Conservation (phyloP, 116 monocot genomes). For the Papilionanthe hybrid region DNA sequence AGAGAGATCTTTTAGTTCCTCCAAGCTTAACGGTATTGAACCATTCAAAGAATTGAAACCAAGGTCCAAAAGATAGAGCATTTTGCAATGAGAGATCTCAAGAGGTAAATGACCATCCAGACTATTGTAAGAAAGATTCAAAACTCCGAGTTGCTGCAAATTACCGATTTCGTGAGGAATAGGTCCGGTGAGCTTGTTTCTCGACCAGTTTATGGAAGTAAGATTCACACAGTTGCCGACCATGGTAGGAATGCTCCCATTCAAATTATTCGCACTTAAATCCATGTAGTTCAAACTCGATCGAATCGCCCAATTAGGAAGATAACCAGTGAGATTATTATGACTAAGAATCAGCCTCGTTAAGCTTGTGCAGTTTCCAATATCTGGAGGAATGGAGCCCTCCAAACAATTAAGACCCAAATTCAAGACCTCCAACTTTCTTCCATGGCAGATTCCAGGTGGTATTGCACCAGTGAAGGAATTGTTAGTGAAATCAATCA, state of each 20-base stretch:
- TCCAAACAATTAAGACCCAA: conserved; percentile 56
- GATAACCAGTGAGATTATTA: conserved; percentile 47
- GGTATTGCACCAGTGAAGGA: conserved; percentile 68
- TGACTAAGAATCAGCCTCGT: conserved; percentile 53
- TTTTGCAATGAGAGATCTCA: conserved; percentile 54
- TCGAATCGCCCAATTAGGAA: conserved; percentile 45
- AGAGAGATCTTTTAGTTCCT: conserved; percentile 41
- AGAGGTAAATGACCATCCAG: conserved; percentile 49
- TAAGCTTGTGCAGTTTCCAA: conserved; percentile 63
- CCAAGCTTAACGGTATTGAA: conserved; percentile 41
- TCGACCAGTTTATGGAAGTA: conserved; percentile 51
- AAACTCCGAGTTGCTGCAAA: conserved; percentile 34
- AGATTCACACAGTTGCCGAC: conserved; percentile 63
- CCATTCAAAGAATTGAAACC: conserved; percentile 81
- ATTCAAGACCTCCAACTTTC: conserved; percentile 32
- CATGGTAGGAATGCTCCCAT: conserved; percentile 43
- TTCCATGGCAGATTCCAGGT: conserved; percentile 48
- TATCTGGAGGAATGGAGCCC: conserved; percentile 51
- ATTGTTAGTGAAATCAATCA: conserved; percentile 63
- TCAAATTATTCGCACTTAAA: conserved; percentile 47
- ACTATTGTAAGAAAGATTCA: conserved; percentile 58
- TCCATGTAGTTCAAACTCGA: conserved; percentile 51
- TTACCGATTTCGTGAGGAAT: conserved; percentile 61
- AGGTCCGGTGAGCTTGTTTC: conserved; percentile 50
- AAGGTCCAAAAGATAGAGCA: conserved; percentile 57